A percentile compares a stretch with the other conserved stretches of the same genome.
Evolutionary conservation across 768 basidiomycete species (phyloP).

Genomic region (Phlebiopsis gigantea): DNA sequence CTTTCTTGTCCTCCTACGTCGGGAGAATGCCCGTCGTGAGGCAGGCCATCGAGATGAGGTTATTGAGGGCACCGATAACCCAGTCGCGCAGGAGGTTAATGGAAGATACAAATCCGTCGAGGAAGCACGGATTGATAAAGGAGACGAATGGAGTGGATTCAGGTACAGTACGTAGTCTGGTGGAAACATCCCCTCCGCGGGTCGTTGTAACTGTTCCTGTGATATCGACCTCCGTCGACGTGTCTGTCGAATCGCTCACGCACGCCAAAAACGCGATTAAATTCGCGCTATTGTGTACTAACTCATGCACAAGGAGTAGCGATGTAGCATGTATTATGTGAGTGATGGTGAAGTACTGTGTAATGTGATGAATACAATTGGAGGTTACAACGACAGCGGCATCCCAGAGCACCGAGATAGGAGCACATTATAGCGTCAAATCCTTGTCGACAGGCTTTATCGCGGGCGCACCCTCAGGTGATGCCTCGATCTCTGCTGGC

Average conservation of each 20-base stretch:
- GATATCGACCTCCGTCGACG: too few species aligned
- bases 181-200: too few species aligned
- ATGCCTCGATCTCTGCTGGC: slow-evolving; percentile 25
- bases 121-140: slow-evolving; percentile 55
- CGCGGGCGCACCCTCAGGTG: slow-evolving; percentile 34
- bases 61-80: slow-evolving; percentile 44
- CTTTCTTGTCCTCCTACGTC: slow-evolving; percentile 42
- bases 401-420: background rate
- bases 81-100: slow-evolving; percentile 40
- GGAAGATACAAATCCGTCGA: slow-evolving; percentile 49
- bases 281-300: too few species aligned
- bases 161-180: slow-evolving; percentile 57
- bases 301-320: background rate
- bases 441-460: slow-evolving; percentile 32
- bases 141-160: slow-evolving; percentile 76
- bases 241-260: too few species aligned
- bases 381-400: background rate
- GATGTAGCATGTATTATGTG: background rate
- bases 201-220: too few species aligned
- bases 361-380: background rate
- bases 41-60: slow-evolving; percentile 67
- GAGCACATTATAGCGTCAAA: slow-evolving; percentile 4
- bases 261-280: too few species aligned
- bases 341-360: slow-evolving; percentile 2
- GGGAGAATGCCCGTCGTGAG: slow-evolving; percentile 59